phyloP scores from a whole-genome alignment of 2,329 filamentous ascomycete genomes.

The Xylaria sp. region DNA sequence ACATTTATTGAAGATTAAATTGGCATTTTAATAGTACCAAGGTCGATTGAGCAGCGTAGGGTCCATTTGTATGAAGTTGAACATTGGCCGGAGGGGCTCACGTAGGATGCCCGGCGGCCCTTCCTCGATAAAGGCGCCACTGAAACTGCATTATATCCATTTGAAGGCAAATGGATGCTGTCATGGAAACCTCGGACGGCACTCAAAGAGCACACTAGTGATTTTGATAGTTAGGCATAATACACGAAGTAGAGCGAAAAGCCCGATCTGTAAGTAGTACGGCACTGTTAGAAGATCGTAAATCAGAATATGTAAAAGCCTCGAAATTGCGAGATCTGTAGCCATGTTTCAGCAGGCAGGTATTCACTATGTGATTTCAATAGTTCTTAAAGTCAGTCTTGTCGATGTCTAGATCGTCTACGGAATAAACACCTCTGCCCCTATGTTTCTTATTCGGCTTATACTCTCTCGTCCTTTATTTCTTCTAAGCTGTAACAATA shows the following conservation, averaged over 20 bases:
- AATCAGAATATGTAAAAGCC: no score
- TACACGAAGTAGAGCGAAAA: not conserved
- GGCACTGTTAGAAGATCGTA: not conserved
- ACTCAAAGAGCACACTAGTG: not conserved
- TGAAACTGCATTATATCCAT: not conserved
- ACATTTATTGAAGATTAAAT: not conserved
- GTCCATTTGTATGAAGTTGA: not conserved
- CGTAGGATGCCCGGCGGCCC: not conserved
- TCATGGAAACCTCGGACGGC: not conserved
- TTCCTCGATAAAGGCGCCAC: not conserved
- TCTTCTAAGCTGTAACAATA: no score
- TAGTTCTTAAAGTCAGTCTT: no score
- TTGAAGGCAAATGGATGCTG: not conserved
- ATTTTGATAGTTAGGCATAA: not conserved
- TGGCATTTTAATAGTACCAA: not conserved
- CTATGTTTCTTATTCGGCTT: not conserved
- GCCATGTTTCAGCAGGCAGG: no score
- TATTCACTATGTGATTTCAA: no score
- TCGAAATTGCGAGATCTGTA: no score
- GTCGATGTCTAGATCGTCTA: no score
- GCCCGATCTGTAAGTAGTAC: not conserved
- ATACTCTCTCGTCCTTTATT: not conserved
- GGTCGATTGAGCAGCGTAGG: not conserved
- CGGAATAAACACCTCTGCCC: not conserved
- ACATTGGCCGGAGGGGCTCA: not conserved